Base-by-base conservation (phyloP, 208 protist genomes). In the Herpetomonas muscarum region DNA sequence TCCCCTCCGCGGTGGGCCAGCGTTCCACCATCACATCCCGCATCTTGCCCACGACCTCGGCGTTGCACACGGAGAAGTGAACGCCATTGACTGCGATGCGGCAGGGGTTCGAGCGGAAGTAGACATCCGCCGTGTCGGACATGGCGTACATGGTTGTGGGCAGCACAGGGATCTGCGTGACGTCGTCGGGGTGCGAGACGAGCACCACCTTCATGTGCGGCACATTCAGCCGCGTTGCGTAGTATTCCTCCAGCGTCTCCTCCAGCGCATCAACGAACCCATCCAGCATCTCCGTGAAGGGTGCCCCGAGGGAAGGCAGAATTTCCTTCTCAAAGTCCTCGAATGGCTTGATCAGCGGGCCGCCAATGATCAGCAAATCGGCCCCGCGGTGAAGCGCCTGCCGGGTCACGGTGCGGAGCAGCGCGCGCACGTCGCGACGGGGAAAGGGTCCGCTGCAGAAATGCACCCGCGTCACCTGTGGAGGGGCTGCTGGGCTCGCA, bases 371-470 rank as follows among this genome's bases (percentile, higher is more conserved):
- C 4, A 94, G 68, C 15, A 94, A 34, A 53, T 90, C 70, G 1
- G 88, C 88, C 15, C 76, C 82, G 24, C 88, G 84, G 54, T 69
- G 64, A 49, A 92, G 67, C 2, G 88, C 84, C 44, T 82, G 74
- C 2, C 21, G 37, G 12, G 77, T 77, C 13, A 91, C 77, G 15
- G 67, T 47, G 30, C 56, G 64, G 52, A 92, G 78, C 42, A 94
- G 58, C 0, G 54, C 65, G 1, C 24, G 25, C 15, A 90, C 64
- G 30, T 91, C 82, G 17, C 67, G 76, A 10, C 82, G 65, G 17
- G 88, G 88, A 53, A 92, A 92, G 1, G 88, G 88, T 17, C 88
- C 88, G 57, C 81, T 87, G 63, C 84, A 92, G 58, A 92, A 92
- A 46, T 92, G 84, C n/a, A 94, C 66, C 34, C 88, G 81, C 29